Evolutionary conservation across 2,329 filamentous ascomycete genomes (phyloP), one percentile per base, ranked within the genome.

Genomic region (Penicillium sp.): DNA sequence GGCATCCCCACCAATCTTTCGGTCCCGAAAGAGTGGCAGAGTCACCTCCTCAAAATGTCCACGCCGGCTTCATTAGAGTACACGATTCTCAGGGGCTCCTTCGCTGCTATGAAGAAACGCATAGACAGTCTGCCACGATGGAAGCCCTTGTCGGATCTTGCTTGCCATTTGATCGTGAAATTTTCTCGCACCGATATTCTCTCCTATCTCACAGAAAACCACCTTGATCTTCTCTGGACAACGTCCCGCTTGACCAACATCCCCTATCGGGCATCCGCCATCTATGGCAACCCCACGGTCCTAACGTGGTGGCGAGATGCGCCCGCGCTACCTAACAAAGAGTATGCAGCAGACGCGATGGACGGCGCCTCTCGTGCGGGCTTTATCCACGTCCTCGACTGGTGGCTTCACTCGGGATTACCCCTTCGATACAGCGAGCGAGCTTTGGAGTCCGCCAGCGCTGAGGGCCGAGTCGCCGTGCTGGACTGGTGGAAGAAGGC

Each of bases 401-500:
- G 89, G 87, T 97, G 91, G 91, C 86, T 86, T 65, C 79, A 85
- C 24, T 88, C 85, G 0, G 86, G 86, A 0, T 76, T 96, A 1
- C 82, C 84, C 2, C 76, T 96, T 18, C 85, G 88, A 56, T 95
- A 93, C 68, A 95, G 87, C 9, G 89, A 95, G 65, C 79, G 83
- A 4, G 88, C 91, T 0, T 79, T 97, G 13, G 91, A 96, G 68
- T 86, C 90, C 61, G 90, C 91, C 28, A 91, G 86, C 49, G 84
- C 84, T 3, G 85, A 88, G 61, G 90, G 90, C 6, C 86, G 93
- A 55, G 76, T 95, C n/a, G 74, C 82, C 5, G 89, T 96, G 1
- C 78, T 97, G 1, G 85, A 94, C 59, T 97, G 91, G 91, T 97
- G 91, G 91, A 87, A 88, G 58, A 79, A 85, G 50, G 83, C 84